Percentiles rank a stretch among this genome's conserved stretches.
phyloP scores from a whole-genome alignment of 495 filamentous ascomycete species.

The Penicillium steckii region DNA sequence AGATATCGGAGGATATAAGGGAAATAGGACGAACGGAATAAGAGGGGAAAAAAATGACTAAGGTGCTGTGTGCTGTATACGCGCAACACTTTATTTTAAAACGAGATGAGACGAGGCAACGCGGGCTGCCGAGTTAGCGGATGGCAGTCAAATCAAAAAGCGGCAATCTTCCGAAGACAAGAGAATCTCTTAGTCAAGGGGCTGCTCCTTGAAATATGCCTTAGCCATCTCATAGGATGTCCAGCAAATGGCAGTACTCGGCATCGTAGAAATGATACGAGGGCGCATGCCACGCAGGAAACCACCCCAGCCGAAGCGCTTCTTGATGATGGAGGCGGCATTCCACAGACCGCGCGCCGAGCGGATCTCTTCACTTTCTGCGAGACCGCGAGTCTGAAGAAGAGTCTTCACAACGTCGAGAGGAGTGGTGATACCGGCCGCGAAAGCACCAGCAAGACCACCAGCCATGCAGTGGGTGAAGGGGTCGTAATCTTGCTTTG shows the following conservation, averaged over 20 bases:
- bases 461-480: slow-evolving; percentile 89
- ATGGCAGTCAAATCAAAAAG: slow-evolving; percentile 9
- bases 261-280: slow-evolving; percentile 93
- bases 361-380: slow-evolving; percentile 76
- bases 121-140: slow-evolving; percentile 1
- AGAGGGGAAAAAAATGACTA: not conserved
- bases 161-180: slow-evolving; percentile 10
- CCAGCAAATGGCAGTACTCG: slow-evolving; percentile 98
- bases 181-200: not conserved
- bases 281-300: slow-evolving; percentile 93
- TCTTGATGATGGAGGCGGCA: slow-evolving; percentile 79
- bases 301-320: slow-evolving; percentile 77
- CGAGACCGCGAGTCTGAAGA: slow-evolving; percentile 85
- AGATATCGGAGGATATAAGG: slow-evolving; percentile 11
- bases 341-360: slow-evolving; percentile 80
- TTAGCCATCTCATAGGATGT: slow-evolving; percentile 80
- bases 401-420: slow-evolving; percentile 98
- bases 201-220: slow-evolving; percentile 61
- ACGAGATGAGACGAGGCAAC: slow-evolving; percentile 1
- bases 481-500: slow-evolving; percentile 79
- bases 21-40: not conserved
- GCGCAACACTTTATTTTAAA: slow-evolving; percentile 7
- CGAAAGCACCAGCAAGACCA: slow-evolving; percentile 88
- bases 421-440: slow-evolving; percentile 89
- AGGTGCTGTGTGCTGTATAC: slow-evolving; percentile 9